Conservation (phyloP, 306 rosid genomes). For the Prunus campanulata region DNA sequence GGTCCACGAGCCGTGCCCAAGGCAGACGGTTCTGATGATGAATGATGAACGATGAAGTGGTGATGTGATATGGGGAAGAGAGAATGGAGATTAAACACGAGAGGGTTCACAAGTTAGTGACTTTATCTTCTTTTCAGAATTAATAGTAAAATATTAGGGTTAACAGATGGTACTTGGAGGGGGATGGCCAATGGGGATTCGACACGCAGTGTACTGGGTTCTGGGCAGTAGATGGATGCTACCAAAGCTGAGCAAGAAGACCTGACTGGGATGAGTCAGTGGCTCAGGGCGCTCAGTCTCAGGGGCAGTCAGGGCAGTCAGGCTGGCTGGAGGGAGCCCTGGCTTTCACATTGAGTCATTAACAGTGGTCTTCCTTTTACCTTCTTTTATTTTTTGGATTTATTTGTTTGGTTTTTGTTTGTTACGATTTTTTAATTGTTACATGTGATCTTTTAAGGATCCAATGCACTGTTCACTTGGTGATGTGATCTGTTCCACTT, state of each 20-base stretch:
- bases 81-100: not conserved
- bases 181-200: not conserved
- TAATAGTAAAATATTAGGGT: not conserved
- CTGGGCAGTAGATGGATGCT: not conserved
- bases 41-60: not conserved
- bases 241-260: not conserved
- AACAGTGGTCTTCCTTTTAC: not conserved
- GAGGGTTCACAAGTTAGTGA: not conserved
- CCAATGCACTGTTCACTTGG: not conserved
- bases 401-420: not conserved
- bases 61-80: not conserved
- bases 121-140: slow-evolving; percentile 17
- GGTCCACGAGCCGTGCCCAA: not conserved
- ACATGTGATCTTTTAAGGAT: not conserved
- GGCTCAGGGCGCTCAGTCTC: not conserved
- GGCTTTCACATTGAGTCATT: not conserved
- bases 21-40: not conserved
- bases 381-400: not conserved
- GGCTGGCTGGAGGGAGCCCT: not conserved
- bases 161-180: slow-evolving; percentile 3
- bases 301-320: not conserved
- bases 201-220: slow-evolving; percentile 5
- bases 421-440: not conserved
- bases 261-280: not conserved
- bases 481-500: too few species aligned